Percentiles rank a stretch among this genome's conserved stretches.
Evolutionary conservation across 1,139 yeast genomes (phyloP).

Genomic region (Blastobotrys niveus): DNA sequence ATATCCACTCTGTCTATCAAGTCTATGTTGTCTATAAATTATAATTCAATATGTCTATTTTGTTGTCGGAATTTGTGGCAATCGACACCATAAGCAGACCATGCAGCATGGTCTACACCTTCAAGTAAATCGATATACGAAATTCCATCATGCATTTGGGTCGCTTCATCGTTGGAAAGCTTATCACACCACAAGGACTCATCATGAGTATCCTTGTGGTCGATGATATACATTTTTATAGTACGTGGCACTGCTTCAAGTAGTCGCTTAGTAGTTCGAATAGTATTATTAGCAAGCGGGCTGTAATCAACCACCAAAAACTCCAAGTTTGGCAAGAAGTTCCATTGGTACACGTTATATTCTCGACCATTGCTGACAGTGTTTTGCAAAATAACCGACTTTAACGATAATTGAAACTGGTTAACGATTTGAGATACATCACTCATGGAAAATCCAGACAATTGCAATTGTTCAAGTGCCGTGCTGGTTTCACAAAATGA

Average conservation of each 20-base stretch:
- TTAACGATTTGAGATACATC: slow-evolving; percentile 13
- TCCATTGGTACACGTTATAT: slow-evolving; percentile 14
- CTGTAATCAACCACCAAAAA: slow-evolving; percentile 13
- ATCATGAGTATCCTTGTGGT: slow-evolving; percentile 13
- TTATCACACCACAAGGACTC: slow-evolving; percentile 13
- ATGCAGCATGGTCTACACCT: slow-evolving; percentile 8
- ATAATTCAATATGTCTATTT: slow-evolving; percentile 4
- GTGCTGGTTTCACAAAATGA: slow-evolving; percentile 11
- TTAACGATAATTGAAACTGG: slow-evolving; percentile 7
- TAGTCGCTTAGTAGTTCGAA: slow-evolving; percentile 9
- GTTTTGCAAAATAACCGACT: slow-evolving; percentile 12
- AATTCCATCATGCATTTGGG: slow-evolving; percentile 9
- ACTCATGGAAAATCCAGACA: slow-evolving; percentile 14
- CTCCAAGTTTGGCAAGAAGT: slow-evolving; percentile 11
- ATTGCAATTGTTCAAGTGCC: slow-evolving; percentile 9
- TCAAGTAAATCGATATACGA: slow-evolving; percentile 9
- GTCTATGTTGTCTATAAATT: no score
- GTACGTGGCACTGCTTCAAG: slow-evolving; percentile 9
- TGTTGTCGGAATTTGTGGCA: neutral
- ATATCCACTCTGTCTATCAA: no score
- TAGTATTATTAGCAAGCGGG: slow-evolving; percentile 7
- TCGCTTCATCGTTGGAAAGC: neutral
- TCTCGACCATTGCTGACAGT: slow-evolving; percentile 10
- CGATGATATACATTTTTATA: slow-evolving; percentile 14
- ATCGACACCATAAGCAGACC: slow-evolving; percentile 8